Conservation (phyloP, 192 early-diverging fungal genomes). For the Haplosporangium gracile region DNA sequence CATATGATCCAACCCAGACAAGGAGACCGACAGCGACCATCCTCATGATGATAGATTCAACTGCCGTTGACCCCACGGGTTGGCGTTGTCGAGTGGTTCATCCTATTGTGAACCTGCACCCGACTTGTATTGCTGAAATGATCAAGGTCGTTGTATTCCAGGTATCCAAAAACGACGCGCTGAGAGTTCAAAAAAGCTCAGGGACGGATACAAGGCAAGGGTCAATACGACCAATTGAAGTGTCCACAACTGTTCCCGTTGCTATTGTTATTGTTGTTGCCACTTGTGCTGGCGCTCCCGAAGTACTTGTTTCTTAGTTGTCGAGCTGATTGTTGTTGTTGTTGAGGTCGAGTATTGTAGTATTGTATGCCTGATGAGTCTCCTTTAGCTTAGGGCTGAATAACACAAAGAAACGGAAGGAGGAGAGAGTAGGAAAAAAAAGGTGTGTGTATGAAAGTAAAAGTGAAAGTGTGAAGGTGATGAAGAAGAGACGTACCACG, state of each 20-base stretch:
- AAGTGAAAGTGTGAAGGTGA: background rate
- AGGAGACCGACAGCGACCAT: background rate
- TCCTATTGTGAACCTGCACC: background rate
- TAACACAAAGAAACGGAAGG: background rate
- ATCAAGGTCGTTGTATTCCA: background rate
- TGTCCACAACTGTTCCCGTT: background rate
- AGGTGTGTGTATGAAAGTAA: background rate
- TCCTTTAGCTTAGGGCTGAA: background rate
- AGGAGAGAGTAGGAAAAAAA: background rate
- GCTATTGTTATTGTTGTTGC: background rate
- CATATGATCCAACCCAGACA: background rate
- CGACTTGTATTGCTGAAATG: background rate
- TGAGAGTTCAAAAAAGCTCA: background rate
- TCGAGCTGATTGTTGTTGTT: background rate
- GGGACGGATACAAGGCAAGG: background rate
- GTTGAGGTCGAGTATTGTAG: background rate
- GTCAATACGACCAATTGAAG: background rate
- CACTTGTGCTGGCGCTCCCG: background rate
- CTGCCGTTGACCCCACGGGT: background rate
- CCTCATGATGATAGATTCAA: background rate
- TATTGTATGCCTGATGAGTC: background rate
- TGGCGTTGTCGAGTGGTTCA: background rate
- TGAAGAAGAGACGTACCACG: conserved; percentile 50
- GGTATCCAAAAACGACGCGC: background rate
- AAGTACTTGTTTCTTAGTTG: background rate